phyloP scores from a whole-genome alignment of 495 filamentous ascomycete genomes.

The Penicillium fimorum region DNA sequence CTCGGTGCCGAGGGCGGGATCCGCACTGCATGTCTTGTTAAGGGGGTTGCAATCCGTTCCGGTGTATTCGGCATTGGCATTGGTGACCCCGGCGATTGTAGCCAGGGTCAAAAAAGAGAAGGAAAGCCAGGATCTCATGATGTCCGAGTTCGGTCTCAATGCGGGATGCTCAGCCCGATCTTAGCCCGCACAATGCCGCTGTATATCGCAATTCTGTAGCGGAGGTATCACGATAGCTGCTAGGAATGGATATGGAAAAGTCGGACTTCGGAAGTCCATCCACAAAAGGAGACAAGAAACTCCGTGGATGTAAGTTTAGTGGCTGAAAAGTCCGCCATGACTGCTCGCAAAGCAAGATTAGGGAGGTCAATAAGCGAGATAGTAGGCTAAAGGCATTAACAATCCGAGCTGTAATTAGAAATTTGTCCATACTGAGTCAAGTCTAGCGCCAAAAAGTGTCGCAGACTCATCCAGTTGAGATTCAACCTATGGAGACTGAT shows the following conservation, averaged over 20 bases:
- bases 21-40: slow-evolving; percentile 61
- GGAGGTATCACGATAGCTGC: background rate
- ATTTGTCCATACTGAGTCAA: slow-evolving; percentile 3
- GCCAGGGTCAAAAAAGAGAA: background rate
- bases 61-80: slow-evolving; percentile 1
- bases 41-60: slow-evolving; percentile 60
- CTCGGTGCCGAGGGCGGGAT: slow-evolving; percentile 76
- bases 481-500: background rate
- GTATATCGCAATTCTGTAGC: background rate
- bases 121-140: background rate
- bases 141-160: background rate
- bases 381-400: background rate
- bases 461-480: slow-evolving; percentile 1
- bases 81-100: background rate
- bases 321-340: background rate
- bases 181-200: background rate
- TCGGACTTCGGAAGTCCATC: background rate
- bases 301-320: background rate
- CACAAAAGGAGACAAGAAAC: no score
- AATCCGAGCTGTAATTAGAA: slow-evolving; percentile 6
- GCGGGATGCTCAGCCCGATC: background rate
- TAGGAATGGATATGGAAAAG: background rate
- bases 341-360: slow-evolving; percentile 1
- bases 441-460: background rate
- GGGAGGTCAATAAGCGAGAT: slow-evolving; percentile 10